Conservation (phyloP, 2,329 filamentous ascomycete genomes). For the Davidsoniella virescens region DNA sequence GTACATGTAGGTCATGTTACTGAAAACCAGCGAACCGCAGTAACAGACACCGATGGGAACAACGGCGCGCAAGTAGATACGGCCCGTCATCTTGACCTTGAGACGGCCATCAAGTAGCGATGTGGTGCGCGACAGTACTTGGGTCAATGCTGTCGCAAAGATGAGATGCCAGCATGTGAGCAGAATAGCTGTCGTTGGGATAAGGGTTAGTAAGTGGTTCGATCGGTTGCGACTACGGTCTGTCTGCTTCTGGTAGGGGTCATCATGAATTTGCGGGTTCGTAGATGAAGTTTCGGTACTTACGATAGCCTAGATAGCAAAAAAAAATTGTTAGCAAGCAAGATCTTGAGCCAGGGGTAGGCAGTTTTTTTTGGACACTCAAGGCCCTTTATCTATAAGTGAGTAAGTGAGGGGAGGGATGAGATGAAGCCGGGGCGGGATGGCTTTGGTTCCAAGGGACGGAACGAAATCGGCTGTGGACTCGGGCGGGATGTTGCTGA, state of each 20-base stretch:
- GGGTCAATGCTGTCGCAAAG: slow-evolving; percentile 50
- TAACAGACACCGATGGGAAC: slow-evolving; percentile 51
- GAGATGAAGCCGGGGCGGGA: no score
- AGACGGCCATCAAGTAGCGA: slow-evolving; percentile 45
- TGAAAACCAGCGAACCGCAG: slow-evolving; percentile 48
- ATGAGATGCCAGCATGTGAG: slow-evolving; percentile 53
- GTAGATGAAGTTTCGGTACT: slow-evolving; percentile 12
- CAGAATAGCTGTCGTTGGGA: slow-evolving; percentile 28
- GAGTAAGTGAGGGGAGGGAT: no score
- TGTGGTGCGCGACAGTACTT: slow-evolving; percentile 48
- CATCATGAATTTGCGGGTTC: not conserved
- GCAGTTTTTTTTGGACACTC: not conserved
- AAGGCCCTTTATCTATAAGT: no score
- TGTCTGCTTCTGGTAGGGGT: not conserved
- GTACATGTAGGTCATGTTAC: slow-evolving; percentile 52
- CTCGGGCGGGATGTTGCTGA: slow-evolving; percentile 6
- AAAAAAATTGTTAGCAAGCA: not conserved
- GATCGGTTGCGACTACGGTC: not conserved
- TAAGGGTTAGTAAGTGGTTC: not conserved
- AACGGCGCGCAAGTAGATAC: slow-evolving; percentile 45
- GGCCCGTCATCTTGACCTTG: slow-evolving; percentile 42
- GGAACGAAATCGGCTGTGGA: not conserved
- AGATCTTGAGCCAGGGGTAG: not conserved
- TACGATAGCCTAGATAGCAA: slow-evolving; percentile 21
- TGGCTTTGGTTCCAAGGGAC: not conserved